Base-by-base conservation (phyloP, 1,284 basidiomycete genomes). In the Bjerkandera adusta region DNA sequence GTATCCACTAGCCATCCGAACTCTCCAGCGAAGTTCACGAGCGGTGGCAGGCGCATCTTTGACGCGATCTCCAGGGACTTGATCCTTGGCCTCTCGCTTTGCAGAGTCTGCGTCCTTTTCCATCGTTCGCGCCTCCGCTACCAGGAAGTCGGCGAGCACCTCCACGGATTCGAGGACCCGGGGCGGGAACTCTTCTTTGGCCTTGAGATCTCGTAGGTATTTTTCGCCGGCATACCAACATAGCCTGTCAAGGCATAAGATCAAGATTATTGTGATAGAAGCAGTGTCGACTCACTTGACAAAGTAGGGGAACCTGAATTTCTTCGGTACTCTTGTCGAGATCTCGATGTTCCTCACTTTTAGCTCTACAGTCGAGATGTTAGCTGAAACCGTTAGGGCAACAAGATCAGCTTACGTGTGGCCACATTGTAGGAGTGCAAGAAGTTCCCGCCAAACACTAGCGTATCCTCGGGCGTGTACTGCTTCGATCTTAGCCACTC, bases 371-470 rank as follows among this genome's bases (percentile, higher is more conserved):
- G 49, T 22, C 51, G 57, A 49, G 49, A 53, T n/a, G 49, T 57
- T 27, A 47, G 45, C 25, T 50, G 39, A n/a, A n/a, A n/a, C n/a
- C n/a, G n/a, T n/a, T n/a, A n/a, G n/a, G n/a, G n/a, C n/a, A n/a
- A n/a, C n/a, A n/a, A n/a, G n/a, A n/a, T n/a, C n/a, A 2, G 69
- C 83, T 58, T 68, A 93, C 81, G 92, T 20, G 82, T 87, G 4
- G 75, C 69, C 25, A 87, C 73, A 56, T 85, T 82, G 60, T 83
- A 91, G 7, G 88, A 93, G 66, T 97, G 94, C 39, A 97, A 66
- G 64, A 97, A 99, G 67, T 99, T 99, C 30, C 96, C 96, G 2
- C 96, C 96, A 60, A 98, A 95, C 0, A 99, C 96, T 32, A 99
- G 75, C 2, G 94, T 90, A 63, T 98, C 93, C 35, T 77, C 68